Percentiles rank a stretch among this genome's conserved stretches.
These are phyloP conservation scores for Sarocladium kiliense DNA, from an alignment of 2,329 filamentous ascomycete genomes.

Conservation along the genomic window DNA sequence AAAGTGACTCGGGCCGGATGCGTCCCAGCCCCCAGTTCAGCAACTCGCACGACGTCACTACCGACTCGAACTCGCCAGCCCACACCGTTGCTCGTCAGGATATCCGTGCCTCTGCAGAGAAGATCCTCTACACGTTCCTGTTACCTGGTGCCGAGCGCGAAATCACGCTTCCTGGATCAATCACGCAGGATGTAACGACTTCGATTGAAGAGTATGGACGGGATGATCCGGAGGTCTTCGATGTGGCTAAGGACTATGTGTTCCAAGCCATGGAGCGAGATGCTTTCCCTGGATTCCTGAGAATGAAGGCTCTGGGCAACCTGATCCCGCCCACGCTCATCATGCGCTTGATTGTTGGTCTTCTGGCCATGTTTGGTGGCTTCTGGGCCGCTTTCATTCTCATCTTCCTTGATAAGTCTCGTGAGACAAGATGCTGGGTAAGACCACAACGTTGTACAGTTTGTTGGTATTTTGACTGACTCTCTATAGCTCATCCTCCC, in stretches of 20 bases:
- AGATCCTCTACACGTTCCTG: slow-evolving; percentile 97
- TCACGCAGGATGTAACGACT: slow-evolving; percentile 78
- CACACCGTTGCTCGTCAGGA: slow-evolving; percentile 85
- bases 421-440: slow-evolving; percentile 79
- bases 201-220: slow-evolving; percentile 87
- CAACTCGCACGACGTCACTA: slow-evolving; percentile 56
- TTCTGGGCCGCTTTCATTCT: slow-evolving; percentile 94
- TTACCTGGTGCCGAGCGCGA: slow-evolving; percentile 94
- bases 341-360: slow-evolving; percentile 76
- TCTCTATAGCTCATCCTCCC: slow-evolving; percentile 63
- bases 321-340: slow-evolving; percentile 88
- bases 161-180: slow-evolving; percentile 84
- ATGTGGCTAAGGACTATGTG: slow-evolving; percentile 96
- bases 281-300: slow-evolving; percentile 94
- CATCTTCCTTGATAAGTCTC: slow-evolving; percentile 79
- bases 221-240: slow-evolving; percentile 96
- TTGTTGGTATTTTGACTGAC: slow-evolving; percentile 11
- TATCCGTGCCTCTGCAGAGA: slow-evolving; percentile 89
- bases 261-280: slow-evolving; percentile 99
- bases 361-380: slow-evolving; percentile 77
- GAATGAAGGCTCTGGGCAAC: slow-evolving; percentile 93
- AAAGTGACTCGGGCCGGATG: slow-evolving; percentile 38
- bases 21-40: slow-evolving; percentile 53
- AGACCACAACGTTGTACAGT: slow-evolving; percentile 25
- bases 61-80: slow-evolving; percentile 76